Percentiles rank a stretch among this genome's conserved stretches.
These are phyloP conservation scores for Penicillium silybi DNA, from an alignment of 495 filamentous ascomycete species.

Conservation along the genomic window DNA sequence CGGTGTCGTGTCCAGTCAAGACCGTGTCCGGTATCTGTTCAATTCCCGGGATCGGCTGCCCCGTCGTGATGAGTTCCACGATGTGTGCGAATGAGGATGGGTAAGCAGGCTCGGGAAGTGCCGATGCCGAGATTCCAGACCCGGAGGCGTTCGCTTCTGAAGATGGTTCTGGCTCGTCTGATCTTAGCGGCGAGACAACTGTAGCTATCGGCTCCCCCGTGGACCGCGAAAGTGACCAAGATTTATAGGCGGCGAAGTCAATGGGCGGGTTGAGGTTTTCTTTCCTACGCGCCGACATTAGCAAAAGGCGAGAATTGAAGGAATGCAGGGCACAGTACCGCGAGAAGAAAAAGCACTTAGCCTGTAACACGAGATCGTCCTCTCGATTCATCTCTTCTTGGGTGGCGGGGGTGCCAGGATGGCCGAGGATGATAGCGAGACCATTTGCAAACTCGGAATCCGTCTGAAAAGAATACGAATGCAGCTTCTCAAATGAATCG, in stretches of 20 bases:
- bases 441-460: conserved; percentile 49
- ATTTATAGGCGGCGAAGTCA: conserved; percentile 38
- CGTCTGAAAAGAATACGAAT: conserved; percentile 34
- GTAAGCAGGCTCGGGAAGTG: conserved; percentile 56
- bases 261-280: conserved; percentile 35
- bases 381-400: conserved; percentile 37
- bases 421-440: conserved; percentile 45
- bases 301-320: background rate
- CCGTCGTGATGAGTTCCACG: conserved; percentile 79
- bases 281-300: conserved; percentile 28
- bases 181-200: background rate
- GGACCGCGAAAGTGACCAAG: conserved; percentile 32
- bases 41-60: conserved; percentile 84
- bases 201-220: background rate
- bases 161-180: background rate
- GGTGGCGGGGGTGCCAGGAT: conserved; percentile 37
- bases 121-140: background rate
- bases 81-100: conserved; percentile 86
- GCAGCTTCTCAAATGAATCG: conserved; percentile 25
- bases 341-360: conserved; percentile 52
- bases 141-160: background rate
- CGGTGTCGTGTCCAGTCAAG: conserved; percentile 57
- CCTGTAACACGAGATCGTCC: conserved; percentile 46
- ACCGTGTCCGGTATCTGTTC: conserved; percentile 83
- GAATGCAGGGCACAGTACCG: conserved; percentile 25